Evolutionary conservation across 2,329 filamentous ascomycete species (phyloP), one percentile per base, ranked within the genome.

Genomic region (Lasiodiplodia sp.): DNA sequence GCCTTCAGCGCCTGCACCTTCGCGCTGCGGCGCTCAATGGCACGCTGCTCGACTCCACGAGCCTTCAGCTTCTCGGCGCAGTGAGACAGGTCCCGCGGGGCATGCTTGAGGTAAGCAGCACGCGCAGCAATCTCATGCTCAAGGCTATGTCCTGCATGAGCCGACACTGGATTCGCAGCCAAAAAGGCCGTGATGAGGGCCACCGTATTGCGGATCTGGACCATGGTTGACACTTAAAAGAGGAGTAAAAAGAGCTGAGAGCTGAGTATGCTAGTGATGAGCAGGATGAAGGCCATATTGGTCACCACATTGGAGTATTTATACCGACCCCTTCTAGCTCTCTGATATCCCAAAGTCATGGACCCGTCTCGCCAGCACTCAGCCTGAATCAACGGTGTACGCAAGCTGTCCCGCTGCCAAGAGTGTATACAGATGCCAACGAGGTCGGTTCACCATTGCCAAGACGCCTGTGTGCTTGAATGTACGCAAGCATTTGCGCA

Each of bases 21-120:
- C n/a, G 38, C 38, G 25, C 14, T 16, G 18, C 63, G 49, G 10
- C 37, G 55, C 47, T 66, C 63, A 31, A 66, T 14, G 16, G 63
- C 34, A 28, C 63, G 63, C 51, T 56, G 34, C 63, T 66, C 63
- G 7, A 44, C 18, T 1, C 63, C 63, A 18, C 63, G 52, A 16
- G 25, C 51, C 63, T 56, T 40, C 34, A 66, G 49, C 63, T 66
- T 66, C 51, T 55, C 63, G 12, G 63, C 63, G n/a, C 63, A 66
- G 12, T 66, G 63, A 6, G 63, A 66, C 16, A 66, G 38, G 21
- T 66, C 51, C 0, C 63, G 63, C 18, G 63, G 63, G 31, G 51
- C 49, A n/a, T 66, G 49, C 23, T 56, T 66, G 34, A 66, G 63
- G 49, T 66, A 66, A 2, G 52, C 52, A 38, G 63, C 34, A 18